Evolutionary conservation across 2,329 filamentous ascomycete species (phyloP).

Genomic region (Beauveria bassiana): DNA sequence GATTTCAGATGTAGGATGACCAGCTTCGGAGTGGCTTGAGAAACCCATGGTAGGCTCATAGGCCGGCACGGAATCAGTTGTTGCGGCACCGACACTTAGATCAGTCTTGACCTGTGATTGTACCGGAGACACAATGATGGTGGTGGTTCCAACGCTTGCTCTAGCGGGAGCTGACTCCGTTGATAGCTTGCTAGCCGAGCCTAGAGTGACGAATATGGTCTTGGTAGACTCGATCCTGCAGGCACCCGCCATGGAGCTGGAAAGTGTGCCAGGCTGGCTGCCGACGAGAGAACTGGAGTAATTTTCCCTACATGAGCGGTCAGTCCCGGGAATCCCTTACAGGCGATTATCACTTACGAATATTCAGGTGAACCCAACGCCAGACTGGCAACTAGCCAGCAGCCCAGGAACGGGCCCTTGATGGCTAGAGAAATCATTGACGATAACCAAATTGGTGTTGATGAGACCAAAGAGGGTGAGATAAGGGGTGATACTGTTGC

Average conservation of each 20-base stretch:
- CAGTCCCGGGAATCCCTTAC: not conserved
- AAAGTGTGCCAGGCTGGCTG: not conserved
- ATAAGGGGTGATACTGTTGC: not conserved
- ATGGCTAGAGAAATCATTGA: not conserved
- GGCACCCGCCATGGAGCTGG: slow-evolving; percentile 15
- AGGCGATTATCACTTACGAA: not conserved
- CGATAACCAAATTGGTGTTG: slow-evolving; percentile 1
- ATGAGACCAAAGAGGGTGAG: not conserved
- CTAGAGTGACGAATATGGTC: slow-evolving; percentile 42
- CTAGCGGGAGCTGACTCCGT: not conserved
- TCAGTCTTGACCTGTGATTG: slow-evolving; percentile 4
- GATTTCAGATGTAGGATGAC: not conserved
- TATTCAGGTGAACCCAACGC: slow-evolving; percentile 2
- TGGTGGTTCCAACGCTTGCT: slow-evolving; percentile 22
- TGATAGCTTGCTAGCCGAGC: slow-evolving; percentile 22
- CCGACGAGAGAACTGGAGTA: not conserved
- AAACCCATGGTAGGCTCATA: not conserved
- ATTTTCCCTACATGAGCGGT: not conserved
- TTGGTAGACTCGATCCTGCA: slow-evolving; percentile 23
- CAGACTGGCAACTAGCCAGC: not conserved
- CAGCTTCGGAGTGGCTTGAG: not conserved
- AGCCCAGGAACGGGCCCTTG: slow-evolving; percentile 4
- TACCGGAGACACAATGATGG: slow-evolving; percentile 17
- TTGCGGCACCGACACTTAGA: not conserved
- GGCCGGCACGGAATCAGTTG: not conserved